Conservation (phyloP, 345 rosid species). For the Microcos paniculata region DNA sequence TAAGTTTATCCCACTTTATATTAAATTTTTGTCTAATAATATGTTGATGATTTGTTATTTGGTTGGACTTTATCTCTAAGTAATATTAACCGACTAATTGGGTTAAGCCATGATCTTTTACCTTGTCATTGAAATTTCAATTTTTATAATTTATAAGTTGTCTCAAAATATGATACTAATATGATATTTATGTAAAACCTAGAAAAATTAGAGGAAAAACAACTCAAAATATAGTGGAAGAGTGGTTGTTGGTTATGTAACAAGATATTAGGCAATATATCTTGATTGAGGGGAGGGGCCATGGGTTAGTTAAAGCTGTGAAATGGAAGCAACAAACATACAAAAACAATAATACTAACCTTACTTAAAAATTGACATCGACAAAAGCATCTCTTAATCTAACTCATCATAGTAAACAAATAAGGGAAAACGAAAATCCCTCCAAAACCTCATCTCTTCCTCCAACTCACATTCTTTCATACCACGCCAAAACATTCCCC, state of each 20-base stretch:
- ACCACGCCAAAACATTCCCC: conserved; percentile 41
- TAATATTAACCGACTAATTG: no score
- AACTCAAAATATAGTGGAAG: background rate
- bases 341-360: conserved; percentile 7
- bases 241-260: conserved; percentile 44
- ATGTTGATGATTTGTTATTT: no score
- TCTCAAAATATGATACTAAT: background rate
- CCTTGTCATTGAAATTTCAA: no score
- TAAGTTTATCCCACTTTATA: no score
- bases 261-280: conserved; percentile 32
- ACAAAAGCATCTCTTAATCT: conserved; percentile 22
- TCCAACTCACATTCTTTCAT: conserved; percentile 36
- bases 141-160: no score
- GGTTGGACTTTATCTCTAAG: no score
- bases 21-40: no score
- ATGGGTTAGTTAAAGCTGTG: conserved; percentile 70
- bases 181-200: background rate
- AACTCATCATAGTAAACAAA: conserved; percentile 13
- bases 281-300: conserved; percentile 45
- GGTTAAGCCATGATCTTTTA: background rate
- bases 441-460: conserved; percentile 4
- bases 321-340: conserved; percentile 48
- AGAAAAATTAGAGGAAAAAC: background rate
- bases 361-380: conserved; percentile 10
- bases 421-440: conserved; percentile 9